Conservation (phyloP, 2,329 filamentous ascomycete species). For the Lasiodiplodia sp. region DNA sequence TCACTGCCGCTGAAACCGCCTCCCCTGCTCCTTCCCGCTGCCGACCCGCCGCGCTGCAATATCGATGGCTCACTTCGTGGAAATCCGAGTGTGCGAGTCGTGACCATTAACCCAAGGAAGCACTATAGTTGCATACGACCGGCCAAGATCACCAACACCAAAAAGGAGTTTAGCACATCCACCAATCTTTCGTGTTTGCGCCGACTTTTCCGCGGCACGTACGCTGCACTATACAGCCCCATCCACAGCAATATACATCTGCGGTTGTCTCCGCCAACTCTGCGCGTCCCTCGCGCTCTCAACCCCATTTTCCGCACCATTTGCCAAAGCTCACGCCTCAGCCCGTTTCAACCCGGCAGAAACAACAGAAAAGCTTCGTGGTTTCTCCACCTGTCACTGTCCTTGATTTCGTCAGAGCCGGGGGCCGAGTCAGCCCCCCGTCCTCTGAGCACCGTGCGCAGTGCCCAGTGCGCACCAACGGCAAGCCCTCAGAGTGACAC, state of each 20-base stretch:
- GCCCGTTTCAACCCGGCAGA: background rate
- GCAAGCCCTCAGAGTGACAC: conserved; percentile 13
- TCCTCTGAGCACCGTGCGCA: background rate
- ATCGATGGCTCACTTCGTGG: no score
- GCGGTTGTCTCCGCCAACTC: conserved; percentile 1
- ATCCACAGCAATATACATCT: background rate
- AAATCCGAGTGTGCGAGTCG: no score
- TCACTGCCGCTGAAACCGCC: conserved; percentile 1
- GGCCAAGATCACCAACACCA: no score
- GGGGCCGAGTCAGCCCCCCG: conserved; percentile 7
- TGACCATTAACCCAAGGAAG: no score
- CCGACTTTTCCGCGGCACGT: background rate
- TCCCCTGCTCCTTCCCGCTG: background rate
- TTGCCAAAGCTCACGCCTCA: background rate
- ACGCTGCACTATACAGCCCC: background rate
- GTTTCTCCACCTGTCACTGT: conserved; percentile 15
- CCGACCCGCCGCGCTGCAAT: background rate
- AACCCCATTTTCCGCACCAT: background rate
- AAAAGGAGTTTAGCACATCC: no score
- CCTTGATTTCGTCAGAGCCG: conserved; percentile 19
- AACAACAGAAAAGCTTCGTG: background rate
- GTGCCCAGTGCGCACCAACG: conserved; percentile 3
- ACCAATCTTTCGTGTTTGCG: background rate
- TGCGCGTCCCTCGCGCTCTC: background rate
- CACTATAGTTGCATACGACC: no score